Conservation (phyloP, 2,329 filamentous ascomycete genomes). For the Colletotrichum sp. region DNA sequence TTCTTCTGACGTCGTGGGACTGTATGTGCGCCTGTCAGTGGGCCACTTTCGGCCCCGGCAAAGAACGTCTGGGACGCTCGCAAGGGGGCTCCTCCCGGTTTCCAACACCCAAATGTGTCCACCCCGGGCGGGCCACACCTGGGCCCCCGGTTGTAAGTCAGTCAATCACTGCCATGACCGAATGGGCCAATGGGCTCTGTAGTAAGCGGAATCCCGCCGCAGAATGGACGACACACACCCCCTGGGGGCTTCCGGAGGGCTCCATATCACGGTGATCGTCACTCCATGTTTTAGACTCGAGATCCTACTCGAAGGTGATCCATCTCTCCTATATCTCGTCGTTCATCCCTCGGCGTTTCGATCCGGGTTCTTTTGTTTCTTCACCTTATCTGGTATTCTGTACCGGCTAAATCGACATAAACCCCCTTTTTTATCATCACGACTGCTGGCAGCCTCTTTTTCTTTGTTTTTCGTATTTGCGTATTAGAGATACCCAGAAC, state of each 20-base stretch:
- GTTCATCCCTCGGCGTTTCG: background rate
- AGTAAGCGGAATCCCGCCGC: background rate
- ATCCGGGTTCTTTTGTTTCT: background rate
- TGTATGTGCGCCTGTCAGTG: background rate
- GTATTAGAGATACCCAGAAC: background rate
- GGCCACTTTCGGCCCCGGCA: background rate
- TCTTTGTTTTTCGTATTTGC: background rate
- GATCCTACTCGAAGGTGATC: background rate
- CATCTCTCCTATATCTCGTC: background rate
- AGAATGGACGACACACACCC: background rate
- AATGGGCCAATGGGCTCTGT: background rate
- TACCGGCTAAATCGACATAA: background rate
- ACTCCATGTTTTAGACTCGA: slow-evolving; percentile 3
- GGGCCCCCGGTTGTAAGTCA: background rate
- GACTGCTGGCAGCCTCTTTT: background rate
- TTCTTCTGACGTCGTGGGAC: background rate
- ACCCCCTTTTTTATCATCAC: background rate
- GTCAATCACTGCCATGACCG: background rate
- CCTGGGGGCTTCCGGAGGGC: background rate
- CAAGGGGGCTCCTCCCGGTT: background rate
- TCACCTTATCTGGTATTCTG: background rate
- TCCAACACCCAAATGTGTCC: background rate
- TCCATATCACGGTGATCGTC: background rate
- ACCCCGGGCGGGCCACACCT: background rate
- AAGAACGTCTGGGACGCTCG: slow-evolving; percentile 4